Evolutionary conservation across 805 yeast genomes (phyloP).

Genomic region (Teunomyces stri): DNA sequence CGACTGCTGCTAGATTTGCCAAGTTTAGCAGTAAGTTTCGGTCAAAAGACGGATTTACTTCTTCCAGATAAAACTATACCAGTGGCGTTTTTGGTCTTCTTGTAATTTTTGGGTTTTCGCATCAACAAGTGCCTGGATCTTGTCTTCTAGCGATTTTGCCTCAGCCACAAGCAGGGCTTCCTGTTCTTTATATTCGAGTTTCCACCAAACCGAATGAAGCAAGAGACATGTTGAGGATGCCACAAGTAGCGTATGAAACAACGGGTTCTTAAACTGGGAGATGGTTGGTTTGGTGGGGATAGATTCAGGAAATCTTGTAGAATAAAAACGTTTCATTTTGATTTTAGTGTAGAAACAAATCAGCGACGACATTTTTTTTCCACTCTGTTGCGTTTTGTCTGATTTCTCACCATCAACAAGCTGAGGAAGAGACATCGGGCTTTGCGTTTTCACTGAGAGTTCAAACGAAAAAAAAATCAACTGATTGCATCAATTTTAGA

Average conservation of each 20-base stretch:
- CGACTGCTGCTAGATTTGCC: slow-evolving; percentile 16
- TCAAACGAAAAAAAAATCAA: slow-evolving; percentile 4
- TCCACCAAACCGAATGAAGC: slow-evolving; percentile 32
- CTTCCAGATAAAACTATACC: slow-evolving; percentile 14
- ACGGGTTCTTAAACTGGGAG: slow-evolving; percentile 36
- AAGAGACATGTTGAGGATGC: slow-evolving; percentile 39
- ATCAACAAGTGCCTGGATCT: slow-evolving; percentile 29
- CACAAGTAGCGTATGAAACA: slow-evolving; percentile 36
- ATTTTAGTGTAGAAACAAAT: neutral
- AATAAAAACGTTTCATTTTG: neutral
- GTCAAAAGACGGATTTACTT: neutral
- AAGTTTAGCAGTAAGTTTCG: slow-evolving; percentile 15
- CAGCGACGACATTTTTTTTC: neutral
- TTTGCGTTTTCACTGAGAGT: neutral
- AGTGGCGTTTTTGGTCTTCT: slow-evolving; percentile 7
- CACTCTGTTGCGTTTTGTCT: neutral
- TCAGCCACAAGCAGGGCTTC: slow-evolving; percentile 15
- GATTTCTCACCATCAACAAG: neutral
- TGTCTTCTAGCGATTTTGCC: slow-evolving; percentile 20
- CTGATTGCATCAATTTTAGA: neutral
- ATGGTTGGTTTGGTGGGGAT: slow-evolving; percentile 26
- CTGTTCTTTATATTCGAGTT: slow-evolving; percentile 28
- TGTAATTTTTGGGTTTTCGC: slow-evolving; percentile 20
- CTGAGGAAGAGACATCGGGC: neutral
- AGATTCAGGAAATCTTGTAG: slow-evolving; percentile 4